A percentile compares a stretch with the other conserved stretches of the same genome.
phyloP scores from a whole-genome alignment of 768 basidiomycete species.

The Termitomyces titanicus region DNA sequence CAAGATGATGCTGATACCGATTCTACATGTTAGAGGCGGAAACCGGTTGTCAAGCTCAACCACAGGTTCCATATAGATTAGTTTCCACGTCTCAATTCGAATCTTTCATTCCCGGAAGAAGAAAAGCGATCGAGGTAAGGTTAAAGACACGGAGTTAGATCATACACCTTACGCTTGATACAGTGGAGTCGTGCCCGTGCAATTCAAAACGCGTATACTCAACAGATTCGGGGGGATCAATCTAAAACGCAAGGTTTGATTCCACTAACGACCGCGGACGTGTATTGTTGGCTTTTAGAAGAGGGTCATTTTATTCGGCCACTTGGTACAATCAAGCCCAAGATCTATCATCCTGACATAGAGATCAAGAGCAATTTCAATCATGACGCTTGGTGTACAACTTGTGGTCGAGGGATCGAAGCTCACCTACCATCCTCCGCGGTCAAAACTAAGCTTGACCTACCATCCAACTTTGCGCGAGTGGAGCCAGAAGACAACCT shows the following conservation, averaged over 20 bases:
- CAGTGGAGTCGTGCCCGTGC: conserved; percentile 49
- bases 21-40: conserved; percentile 20
- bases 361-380: not conserved
- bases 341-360: conserved; percentile 1
- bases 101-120: conserved; percentile 36
- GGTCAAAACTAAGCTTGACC: conserved; percentile 16
- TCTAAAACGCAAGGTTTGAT: conserved; percentile 15
- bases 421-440: conserved; percentile 16
- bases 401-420: conserved; percentile 28
- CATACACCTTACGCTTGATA: not conserved
- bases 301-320: conserved; percentile 33
- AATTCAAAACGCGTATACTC: conserved; percentile 37
- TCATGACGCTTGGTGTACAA: conserved; percentile 25
- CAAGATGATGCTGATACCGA: not conserved
- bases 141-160: not conserved
- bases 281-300: conserved; percentile 43
- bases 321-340: not conserved
- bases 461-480: not conserved
- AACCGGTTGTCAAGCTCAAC: conserved; percentile 17
- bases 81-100: conserved; percentile 33
- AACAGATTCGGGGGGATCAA: conserved; percentile 13
- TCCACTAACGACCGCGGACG: conserved; percentile 37
- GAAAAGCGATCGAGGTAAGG: conserved; percentile 50
- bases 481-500: not conserved
- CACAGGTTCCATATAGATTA: conserved; percentile 37